Evolutionary conservation across 208 protist genomes (phyloP).

Genomic region (Trypanosoma lewisi): DNA sequence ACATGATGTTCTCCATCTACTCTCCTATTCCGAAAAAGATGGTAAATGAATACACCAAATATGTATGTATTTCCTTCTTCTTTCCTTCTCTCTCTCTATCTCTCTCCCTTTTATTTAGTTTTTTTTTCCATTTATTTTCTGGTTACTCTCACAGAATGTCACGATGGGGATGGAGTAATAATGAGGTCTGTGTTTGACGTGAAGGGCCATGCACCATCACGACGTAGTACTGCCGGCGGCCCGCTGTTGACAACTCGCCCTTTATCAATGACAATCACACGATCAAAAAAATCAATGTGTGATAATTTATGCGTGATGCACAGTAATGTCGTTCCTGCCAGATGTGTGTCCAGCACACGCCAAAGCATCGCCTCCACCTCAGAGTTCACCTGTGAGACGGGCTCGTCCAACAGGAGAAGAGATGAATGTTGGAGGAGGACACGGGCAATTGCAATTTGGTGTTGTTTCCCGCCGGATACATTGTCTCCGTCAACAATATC

Average conservation of each 20-base stretch:
- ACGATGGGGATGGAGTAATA: no score
- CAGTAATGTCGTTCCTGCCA: constrained; percentile 25
- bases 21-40: neutral
- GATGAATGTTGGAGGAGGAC: constrained; percentile 18
- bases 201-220: constrained; percentile 20
- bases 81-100: neutral
- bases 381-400: constrained; percentile 15
- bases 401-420: constrained; percentile 31
- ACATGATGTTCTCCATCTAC: neutral
- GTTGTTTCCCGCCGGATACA: constrained; percentile 21
- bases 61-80: neutral
- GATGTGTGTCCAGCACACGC: constrained; percentile 4
- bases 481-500: constrained; percentile 7
- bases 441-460: constrained; percentile 28
- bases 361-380: constrained; percentile 21
- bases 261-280: constrained; percentile 29
- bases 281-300: constrained; percentile 34
- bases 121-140: no score
- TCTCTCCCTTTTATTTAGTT: neutral
- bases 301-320: constrained; percentile 30
- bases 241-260: constrained; percentile 23
- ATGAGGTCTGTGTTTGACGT: neutral
- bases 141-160: no score
- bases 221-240: constrained; percentile 15
- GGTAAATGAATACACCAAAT: neutral